Percentiles rank a stretch among this genome's conserved stretches.
phyloP scores from a whole-genome alignment of 495 filamentous ascomycete genomes.

The Entonaema liquescens region DNA sequence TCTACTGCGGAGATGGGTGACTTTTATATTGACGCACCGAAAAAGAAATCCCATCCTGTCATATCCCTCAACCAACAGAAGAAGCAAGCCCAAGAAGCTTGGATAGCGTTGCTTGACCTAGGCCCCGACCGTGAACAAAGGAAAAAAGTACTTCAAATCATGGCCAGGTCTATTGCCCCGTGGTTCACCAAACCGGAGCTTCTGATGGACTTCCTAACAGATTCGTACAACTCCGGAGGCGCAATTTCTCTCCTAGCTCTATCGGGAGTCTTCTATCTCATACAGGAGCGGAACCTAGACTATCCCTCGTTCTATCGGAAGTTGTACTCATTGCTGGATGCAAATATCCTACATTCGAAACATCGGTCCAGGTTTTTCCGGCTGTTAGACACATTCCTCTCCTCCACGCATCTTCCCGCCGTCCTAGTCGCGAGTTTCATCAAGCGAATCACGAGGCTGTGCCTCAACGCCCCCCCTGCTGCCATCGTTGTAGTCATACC shows the following conservation, averaged over 20 bases:
- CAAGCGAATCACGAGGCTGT: constrained; percentile 84
- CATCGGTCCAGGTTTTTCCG: constrained; percentile 94
- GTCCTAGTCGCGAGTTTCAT: constrained; percentile 93
- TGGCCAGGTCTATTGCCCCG: constrained; percentile 80
- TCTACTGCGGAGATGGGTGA: constrained; percentile 69
- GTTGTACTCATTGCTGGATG: constrained; percentile 89
- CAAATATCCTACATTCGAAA: constrained; percentile 87
- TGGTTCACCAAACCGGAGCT: constrained; percentile 87
- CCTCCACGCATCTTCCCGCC: constrained; percentile 92
- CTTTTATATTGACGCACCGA: constrained; percentile 67
- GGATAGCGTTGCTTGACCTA: constrained; percentile 78
- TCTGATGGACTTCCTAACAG: constrained; percentile 97
- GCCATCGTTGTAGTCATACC: constrained; percentile 90
- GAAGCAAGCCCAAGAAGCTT: constrained; percentile 80
- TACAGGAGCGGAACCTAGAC: constrained; percentile 91
- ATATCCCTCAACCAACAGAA: constrained; percentile 69
- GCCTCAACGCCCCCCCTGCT: constrained; percentile 83
- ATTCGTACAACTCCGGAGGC: constrained; percentile 87
- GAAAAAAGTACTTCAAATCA: constrained; percentile 77
- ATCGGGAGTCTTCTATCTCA: constrained; percentile 94
- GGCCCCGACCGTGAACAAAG: constrained; percentile 73
- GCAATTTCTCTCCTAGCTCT: constrained; percentile 86
- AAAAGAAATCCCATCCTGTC: constrained; percentile 62
- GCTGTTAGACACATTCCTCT: constrained; percentile 87
- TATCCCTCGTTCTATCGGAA: constrained; percentile 95